Percentiles rank a stretch among this genome's conserved stretches.
Conservation (phyloP, 2,329 filamentous ascomycete species). For the Chaetothyriales sp. region DNA sequence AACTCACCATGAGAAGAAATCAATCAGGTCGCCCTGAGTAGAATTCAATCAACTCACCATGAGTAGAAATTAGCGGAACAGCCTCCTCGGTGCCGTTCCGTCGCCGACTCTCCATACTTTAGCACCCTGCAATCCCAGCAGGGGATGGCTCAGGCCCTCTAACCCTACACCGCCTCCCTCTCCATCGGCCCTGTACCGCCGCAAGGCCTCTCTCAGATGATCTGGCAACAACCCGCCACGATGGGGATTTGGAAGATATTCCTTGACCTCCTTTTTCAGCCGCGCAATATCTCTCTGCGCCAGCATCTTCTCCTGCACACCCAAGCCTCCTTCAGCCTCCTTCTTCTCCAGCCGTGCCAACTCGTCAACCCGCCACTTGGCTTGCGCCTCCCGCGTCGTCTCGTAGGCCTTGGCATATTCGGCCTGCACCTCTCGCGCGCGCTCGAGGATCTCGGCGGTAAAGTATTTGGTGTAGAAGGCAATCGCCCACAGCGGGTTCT, state of each 20-base stretch:
- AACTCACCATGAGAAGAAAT: background rate
- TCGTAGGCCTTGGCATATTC: slow-evolving; percentile 38
- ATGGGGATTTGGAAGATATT: slow-evolving; percentile 28
- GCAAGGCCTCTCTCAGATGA: slow-evolving; percentile 36
- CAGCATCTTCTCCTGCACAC: slow-evolving; percentile 12
- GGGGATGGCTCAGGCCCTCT: slow-evolving; percentile 33
- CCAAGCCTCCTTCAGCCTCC: slow-evolving; percentile 20
- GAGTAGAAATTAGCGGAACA: slow-evolving; percentile 27
- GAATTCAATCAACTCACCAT: background rate
- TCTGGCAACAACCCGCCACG: slow-evolving; percentile 35
- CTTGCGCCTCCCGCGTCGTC: slow-evolving; percentile 39
- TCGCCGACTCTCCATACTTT: slow-evolving; percentile 27
- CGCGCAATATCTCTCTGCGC: slow-evolving; percentile 15
- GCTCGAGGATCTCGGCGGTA: slow-evolving; percentile 52
- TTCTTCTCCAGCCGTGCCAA: slow-evolving; percentile 27
- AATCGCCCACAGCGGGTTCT: slow-evolving; percentile 50
- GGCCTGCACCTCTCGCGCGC: slow-evolving; percentile 48
- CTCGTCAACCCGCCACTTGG: slow-evolving; percentile 44
- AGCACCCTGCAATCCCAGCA: slow-evolving; percentile 30
- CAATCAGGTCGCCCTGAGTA: slow-evolving; percentile 10
- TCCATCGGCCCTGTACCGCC: slow-evolving; percentile 35
- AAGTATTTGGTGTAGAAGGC: slow-evolving; percentile 54
- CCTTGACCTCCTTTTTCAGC: slow-evolving; percentile 22
- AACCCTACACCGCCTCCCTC: slow-evolving; percentile 37
- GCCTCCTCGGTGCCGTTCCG: slow-evolving; percentile 26